Conservation (phyloP, 2,329 filamentous ascomycete species). For the Xylariaceae sp. region DNA sequence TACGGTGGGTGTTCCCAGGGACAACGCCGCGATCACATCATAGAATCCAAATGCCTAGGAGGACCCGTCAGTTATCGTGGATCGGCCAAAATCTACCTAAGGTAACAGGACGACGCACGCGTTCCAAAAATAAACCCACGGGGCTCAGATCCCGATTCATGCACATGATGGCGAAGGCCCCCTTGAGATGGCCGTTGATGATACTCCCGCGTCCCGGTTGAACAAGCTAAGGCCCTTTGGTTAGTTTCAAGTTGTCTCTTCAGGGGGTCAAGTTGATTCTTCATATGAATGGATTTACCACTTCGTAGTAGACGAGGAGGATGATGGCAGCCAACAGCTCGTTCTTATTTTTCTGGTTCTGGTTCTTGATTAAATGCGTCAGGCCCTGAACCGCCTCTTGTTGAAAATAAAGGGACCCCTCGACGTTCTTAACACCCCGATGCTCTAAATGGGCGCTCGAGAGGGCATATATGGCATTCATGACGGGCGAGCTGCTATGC, state of each 20-base stretch:
- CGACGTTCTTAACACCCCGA: slow-evolving; percentile 46
- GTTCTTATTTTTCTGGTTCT: slow-evolving; percentile 45
- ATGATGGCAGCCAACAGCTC: slow-evolving; percentile 58
- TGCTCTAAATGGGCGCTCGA: slow-evolving; percentile 79
- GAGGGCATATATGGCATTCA: slow-evolving; percentile 79
- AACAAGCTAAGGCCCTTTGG: slow-evolving; percentile 44
- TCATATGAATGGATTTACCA: slow-evolving; percentile 36
- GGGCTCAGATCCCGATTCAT: slow-evolving; percentile 43
- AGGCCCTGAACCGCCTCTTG: slow-evolving; percentile 55
- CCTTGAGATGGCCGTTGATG: slow-evolving; percentile 56
- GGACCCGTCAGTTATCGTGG: slow-evolving; percentile 22
- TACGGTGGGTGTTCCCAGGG: slow-evolving; percentile 53
- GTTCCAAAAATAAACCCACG: slow-evolving; percentile 53
- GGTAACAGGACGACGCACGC: slow-evolving; percentile 37
- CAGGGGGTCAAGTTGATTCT: background rate
- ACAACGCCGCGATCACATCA: slow-evolving; percentile 59
- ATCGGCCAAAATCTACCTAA: background rate
- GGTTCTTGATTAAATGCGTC: slow-evolving; percentile 51
- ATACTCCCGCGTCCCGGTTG: slow-evolving; percentile 55
- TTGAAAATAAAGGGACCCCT: slow-evolving; percentile 56
- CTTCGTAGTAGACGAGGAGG: slow-evolving; percentile 59
- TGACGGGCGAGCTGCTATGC: slow-evolving; percentile 53
- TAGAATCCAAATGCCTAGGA: slow-evolving; percentile 59
- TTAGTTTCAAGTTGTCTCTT: background rate
- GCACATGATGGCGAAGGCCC: slow-evolving; percentile 57